Conservation (phyloP, 805 yeast species). For the Candida arabinofermentans region DNA sequence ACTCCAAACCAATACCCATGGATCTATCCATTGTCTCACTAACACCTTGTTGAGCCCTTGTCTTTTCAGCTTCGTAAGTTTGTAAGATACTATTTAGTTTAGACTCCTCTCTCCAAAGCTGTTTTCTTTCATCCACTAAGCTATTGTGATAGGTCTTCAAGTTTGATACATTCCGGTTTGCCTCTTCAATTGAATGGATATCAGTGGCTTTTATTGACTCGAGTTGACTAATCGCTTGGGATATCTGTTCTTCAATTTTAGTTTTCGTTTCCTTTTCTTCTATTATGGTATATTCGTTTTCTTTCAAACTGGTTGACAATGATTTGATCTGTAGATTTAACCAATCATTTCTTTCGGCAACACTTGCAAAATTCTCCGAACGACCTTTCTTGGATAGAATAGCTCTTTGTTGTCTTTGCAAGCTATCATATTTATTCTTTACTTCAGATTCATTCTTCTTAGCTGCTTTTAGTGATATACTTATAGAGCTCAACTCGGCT, state of each 20-base stretch:
- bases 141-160: slow-evolving; percentile 39
- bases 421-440: slow-evolving; percentile 38
- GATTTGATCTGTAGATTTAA: slow-evolving; percentile 46
- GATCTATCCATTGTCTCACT: slow-evolving; percentile 73
- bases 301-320: slow-evolving; percentile 21
- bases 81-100: slow-evolving; percentile 53
- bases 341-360: slow-evolving; percentile 66
- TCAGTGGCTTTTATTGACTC: background rate
- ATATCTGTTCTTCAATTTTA: slow-evolving; percentile 33
- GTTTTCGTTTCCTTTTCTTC: slow-evolving; percentile 9
- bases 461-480: slow-evolving; percentile 40
- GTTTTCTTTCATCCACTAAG: slow-evolving; percentile 64
- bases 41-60: slow-evolving; percentile 54
- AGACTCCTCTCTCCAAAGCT: slow-evolving; percentile 76
- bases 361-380: slow-evolving; percentile 51
- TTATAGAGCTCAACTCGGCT: slow-evolving; percentile 30
- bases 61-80: slow-evolving; percentile 51
- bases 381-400: slow-evolving; percentile 72
- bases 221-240: slow-evolving; percentile 29
- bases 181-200: slow-evolving; percentile 29
- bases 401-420: slow-evolving; percentile 50
- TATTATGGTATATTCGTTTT: slow-evolving; percentile 9
- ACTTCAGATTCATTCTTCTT: slow-evolving; percentile 36
- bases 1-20: slow-evolving; percentile 62
- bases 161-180: slow-evolving; percentile 25